phyloP scores from a whole-genome alignment of 2,329 filamentous ascomycete species.

The Pseudopithomyces chartarum region DNA sequence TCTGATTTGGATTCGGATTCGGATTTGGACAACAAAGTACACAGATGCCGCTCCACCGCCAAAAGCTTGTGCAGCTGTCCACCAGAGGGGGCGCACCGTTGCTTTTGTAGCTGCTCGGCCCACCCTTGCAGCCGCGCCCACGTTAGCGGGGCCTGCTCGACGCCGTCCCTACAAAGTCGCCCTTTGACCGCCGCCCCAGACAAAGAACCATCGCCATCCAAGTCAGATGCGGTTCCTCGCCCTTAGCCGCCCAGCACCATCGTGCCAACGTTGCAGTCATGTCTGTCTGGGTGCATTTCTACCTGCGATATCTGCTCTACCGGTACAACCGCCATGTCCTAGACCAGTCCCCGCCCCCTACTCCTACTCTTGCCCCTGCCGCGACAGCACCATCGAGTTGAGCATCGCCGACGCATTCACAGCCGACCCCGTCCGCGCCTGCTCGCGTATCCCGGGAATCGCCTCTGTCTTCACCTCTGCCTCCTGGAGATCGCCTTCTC shows the following conservation, averaged over 20 bases:
- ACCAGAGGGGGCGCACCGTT: background rate
- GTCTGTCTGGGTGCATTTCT: too few species aligned
- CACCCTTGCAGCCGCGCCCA: background rate
- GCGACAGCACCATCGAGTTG: conserved; percentile 35
- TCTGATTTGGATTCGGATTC: too few species aligned
- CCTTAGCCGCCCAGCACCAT: too few species aligned
- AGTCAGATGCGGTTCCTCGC: background rate
- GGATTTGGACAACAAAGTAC: too few species aligned
- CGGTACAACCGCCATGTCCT: too few species aligned
- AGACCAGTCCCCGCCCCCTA: too few species aligned
- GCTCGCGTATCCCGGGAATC: conserved; percentile 23
- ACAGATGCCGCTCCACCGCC: background rate
- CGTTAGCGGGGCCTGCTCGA: background rate
- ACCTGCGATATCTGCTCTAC: too few species aligned
- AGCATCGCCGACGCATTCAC: conserved; percentile 31
- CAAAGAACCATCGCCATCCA: background rate
- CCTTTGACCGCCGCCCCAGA: background rate
- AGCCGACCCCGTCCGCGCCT: conserved; percentile 19
- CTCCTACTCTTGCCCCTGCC: background rate
- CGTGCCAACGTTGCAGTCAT: too few species aligned
- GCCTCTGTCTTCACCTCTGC: conserved; percentile 25
- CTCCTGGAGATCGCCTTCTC: conserved; percentile 49
- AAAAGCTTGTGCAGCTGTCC: conserved; percentile 1
- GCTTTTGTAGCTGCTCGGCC: conserved; percentile 1
- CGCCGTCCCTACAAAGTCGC: background rate